Conservation (phyloP, 176 grass and related monocot genomes). For the Elaeis guineensis region DNA sequence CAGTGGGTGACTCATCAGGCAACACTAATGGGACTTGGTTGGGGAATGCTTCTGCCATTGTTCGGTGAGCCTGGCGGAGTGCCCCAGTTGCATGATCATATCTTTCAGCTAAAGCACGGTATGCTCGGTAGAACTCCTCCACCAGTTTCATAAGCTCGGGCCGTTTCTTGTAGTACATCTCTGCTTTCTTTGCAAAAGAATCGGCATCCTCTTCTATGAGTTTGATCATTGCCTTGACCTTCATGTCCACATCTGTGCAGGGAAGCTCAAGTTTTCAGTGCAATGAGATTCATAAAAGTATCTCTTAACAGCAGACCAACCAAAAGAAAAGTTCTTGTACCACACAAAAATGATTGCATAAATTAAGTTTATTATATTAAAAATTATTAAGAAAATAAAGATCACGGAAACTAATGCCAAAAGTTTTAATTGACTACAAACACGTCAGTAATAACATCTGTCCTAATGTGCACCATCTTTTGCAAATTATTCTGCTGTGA, state of each 20-base stretch:
- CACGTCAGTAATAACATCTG: too few relatives aligned
- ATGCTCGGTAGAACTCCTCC: slow-evolving; percentile 89
- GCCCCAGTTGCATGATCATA: slow-evolving; percentile 69
- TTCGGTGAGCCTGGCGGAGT: slow-evolving; percentile 69
- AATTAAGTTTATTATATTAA: too few relatives aligned
- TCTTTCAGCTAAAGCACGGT: slow-evolving; percentile 73
- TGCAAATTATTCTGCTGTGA: too few relatives aligned
- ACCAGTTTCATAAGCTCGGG: slow-evolving; percentile 89
- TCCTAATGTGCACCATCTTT: too few relatives aligned
- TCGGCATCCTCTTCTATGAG: slow-evolving; percentile 95
- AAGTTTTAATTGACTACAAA: too few relatives aligned
- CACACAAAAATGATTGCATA: too few relatives aligned
- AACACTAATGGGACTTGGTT: slow-evolving; percentile 53
- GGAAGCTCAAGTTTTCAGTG: too few relatives aligned
- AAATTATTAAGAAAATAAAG: too few relatives aligned
- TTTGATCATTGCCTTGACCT: slow-evolving; percentile 90
- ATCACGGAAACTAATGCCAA: too few relatives aligned
- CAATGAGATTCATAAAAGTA: too few relatives aligned
- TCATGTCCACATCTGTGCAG: slow-evolving; percentile 72
- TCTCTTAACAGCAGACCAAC: too few relatives aligned
- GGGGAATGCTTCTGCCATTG: slow-evolving; percentile 89
- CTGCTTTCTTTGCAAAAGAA: slow-evolving; percentile 91
- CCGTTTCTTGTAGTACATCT: slow-evolving; percentile 99
- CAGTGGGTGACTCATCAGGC: slow-evolving; percentile 45
- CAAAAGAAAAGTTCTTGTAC: too few relatives aligned